Base-by-base conservation (phyloP, 1,284 basidiomycete species). In the Lentinula novae-zelandiae region DNA sequence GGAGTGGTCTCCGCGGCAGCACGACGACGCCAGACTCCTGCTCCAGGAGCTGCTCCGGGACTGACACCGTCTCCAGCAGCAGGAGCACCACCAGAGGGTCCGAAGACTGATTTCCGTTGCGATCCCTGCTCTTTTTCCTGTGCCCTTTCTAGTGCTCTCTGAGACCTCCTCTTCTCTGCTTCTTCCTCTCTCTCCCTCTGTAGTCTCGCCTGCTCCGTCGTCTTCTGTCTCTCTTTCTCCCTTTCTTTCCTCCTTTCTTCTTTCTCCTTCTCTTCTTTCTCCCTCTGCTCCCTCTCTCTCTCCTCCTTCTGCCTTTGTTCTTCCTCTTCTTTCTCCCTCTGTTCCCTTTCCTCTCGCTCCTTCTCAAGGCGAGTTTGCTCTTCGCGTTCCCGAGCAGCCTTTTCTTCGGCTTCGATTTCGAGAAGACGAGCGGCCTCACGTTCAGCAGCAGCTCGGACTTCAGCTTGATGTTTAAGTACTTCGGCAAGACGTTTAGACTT, bases 241-340 rank as follows among this genome's bases (percentile, higher is more conserved):
- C 91, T 84, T 63, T 80, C 72, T 64, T 82, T 83, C 71, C 82
- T 83, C 49, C 69, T 62, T 42, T 75, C 71, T 36, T 46, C 75
- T 70, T 36, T 44, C 27, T 57, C 60, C 40, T 46, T 50, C 31
- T 57, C 61, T 20, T 58, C 64, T 33, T 73, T 90, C 70, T 95
- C 93, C 62, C 82, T 84, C 42, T 80, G 72, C 67, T 92, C 90
- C 60, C 90, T 84, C 63, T 80, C 72, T 78, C 77, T 54, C 83
- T 84, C 80, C 88, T 88, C 56, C 96, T 70, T 90, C 86, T 66
- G 89, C 89, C 89, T 39, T 74, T 76, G 58, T 82, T 83, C 67
- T 82, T 76, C 67, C 79, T 85, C 72, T 81, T 82, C 61, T 85
- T 79, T 68, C 89, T 91, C 72, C 93, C 3, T 91, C 53, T 86